Evolutionary conservation across 1,139 yeast genomes (phyloP), one percentile per base, ranked within the genome.

Genomic region (Suhomyces choctaworum): DNA sequence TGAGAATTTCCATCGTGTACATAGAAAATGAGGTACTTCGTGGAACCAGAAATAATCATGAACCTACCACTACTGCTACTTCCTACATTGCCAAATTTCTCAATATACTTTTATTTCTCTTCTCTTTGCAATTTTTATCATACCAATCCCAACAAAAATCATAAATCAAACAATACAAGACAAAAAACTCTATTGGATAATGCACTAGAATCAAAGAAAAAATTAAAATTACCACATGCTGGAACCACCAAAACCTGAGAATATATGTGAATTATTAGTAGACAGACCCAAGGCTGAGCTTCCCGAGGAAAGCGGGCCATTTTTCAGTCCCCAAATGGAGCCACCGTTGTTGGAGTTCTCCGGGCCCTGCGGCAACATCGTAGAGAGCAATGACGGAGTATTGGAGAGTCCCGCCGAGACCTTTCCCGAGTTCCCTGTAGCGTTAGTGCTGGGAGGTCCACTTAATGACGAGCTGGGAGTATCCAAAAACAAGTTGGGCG

Each of bases 401-500:
- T 32, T 36, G n/a, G 41, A 34, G 28, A 45, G 34, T 3, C 31
- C 31, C n/a, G 30, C 34, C 15, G 38, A 31, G 34, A 42, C 33
- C 4, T 29, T 27, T 1, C 29, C 34, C 13, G 31, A 27, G 19
- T 29, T 34, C 1, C 32, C 27, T 12, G 16, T 32, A 17, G 20
- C 20, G 8, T 17, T 6, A 6, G 24, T 25, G 20, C 29, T 34
- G 4, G 33, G 14, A 11, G 32, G 26, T 4, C 37, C 37, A 29
- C 32, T 40, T 27, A 39, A 38, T 10, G 44, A 27, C 11, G 45
- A 35, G 15, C 48, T 36, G 8, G 46, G 39, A 4, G 50, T 50
- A 24, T 49, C 44, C 33, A 56, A 47, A 31, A 56, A 52, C 41
- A 58, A 48, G 32, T 51, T 58, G 11, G 62, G 60, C 7, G 64